These are phyloP conservation scores for Brachypodium distachyon DNA, from an alignment of 202 grass and related monocot species.

Conservation along the genomic window DNA sequence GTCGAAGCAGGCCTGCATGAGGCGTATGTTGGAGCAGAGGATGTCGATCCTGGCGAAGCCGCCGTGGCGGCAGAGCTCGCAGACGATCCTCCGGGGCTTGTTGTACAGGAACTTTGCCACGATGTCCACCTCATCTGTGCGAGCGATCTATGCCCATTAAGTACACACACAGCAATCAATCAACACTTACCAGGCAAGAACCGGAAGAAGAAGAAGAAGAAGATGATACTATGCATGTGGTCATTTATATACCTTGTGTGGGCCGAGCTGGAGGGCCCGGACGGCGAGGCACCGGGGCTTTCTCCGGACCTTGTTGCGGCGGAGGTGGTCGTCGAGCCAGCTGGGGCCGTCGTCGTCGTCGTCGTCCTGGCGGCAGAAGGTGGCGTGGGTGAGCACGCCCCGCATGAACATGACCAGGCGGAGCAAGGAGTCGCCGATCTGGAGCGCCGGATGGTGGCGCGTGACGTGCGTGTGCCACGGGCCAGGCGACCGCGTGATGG, in stretches of 20 bases:
- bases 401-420: neutral
- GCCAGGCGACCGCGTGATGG: no score
- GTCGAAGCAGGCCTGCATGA: neutral
- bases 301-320: neutral
- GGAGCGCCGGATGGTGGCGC: neutral
- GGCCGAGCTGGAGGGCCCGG: neutral
- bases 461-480: no score
- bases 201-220: neutral
- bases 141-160: neutral
- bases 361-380: no score
- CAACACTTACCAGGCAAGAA: neutral
- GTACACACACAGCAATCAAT: no score
- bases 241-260: neutral
- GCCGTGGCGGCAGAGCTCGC: neutral
- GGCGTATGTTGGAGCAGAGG: neutral
- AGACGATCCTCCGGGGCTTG: neutral
- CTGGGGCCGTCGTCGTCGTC: neutral
- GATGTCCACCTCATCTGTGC: neutral
- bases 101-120: neutral
- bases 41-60: neutral
- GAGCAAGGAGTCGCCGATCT: neutral
- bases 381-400: neutral
- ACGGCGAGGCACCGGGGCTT: neutral
- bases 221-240: neutral
- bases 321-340: no score